These are phyloP conservation scores for Pinus albicaulis DNA, from an alignment of 75 land plant species.

Conservation along the genomic window DNA sequence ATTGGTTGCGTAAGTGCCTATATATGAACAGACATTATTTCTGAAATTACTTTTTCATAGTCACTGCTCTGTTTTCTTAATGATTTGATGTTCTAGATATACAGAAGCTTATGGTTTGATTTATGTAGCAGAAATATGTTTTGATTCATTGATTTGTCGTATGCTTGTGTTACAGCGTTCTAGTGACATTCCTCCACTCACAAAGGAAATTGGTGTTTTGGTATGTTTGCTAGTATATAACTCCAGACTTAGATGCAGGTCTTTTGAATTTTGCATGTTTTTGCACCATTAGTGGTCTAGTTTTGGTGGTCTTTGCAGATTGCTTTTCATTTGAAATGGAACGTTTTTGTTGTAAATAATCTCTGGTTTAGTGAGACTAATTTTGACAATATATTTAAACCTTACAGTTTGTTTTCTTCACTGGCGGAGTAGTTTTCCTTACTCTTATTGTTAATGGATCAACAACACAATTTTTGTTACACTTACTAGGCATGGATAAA, in stretches of 20 bases:
- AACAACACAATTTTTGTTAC: conserved; percentile 87
- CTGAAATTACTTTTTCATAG: neutral
- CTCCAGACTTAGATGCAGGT: no score
- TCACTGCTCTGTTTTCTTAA: neutral
- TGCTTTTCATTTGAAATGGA: neutral
- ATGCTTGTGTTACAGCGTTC: conserved; percentile 2
- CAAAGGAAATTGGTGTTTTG: neutral
- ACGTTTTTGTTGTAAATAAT: neutral
- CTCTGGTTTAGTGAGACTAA: neutral
- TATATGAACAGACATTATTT: neutral
- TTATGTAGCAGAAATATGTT: neutral
- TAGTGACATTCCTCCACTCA: conserved; percentile 6
- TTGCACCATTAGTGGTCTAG: neutral
- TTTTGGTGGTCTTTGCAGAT: neutral
- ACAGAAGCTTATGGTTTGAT: neutral
- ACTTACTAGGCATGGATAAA: conserved; percentile 60
- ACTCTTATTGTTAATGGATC: conserved; percentile 90
- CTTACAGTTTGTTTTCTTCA: conserved; percentile 92
- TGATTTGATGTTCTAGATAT: neutral
- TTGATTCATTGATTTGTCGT: no score
- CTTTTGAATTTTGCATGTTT: neutral
- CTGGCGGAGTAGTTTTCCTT: conserved; percentile 93
- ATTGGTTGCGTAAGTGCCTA: no score
- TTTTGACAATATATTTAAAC: conserved; percentile 5
- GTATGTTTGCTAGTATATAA: conserved; percentile 1